These are phyloP conservation scores for Lenwebbia sp. DNA, from an alignment of 345 rosid species.

Conservation along the genomic window DNA sequence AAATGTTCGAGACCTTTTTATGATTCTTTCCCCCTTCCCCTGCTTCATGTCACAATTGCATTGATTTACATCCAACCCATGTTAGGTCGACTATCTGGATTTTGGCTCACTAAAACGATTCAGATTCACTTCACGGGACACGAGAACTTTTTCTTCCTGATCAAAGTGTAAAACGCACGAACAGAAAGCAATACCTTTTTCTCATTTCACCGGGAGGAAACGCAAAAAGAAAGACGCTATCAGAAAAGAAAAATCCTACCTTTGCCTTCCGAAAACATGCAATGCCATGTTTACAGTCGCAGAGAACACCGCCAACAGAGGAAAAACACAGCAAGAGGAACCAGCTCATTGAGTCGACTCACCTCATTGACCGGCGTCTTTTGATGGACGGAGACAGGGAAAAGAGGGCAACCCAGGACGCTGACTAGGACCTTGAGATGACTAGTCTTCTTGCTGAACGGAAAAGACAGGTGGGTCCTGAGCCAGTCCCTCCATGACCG, in stretches of 20 bases:
- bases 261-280: not conserved
- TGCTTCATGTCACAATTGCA: not conserved
- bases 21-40: not conserved
- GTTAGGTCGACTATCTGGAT: not conserved
- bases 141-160: not conserved
- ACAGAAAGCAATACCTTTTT: not conserved
- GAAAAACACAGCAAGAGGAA: not conserved
- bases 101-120: not conserved
- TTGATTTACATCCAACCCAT: not conserved
- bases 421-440: conserved; percentile 60
- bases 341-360: not conserved
- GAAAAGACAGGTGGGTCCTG: conserved; percentile 44
- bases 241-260: not conserved
- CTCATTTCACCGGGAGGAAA: not conserved
- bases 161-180: not conserved
- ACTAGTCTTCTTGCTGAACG: conserved; percentile 23
- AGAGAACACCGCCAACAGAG: not conserved
- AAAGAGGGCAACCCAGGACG: conserved; percentile 87
- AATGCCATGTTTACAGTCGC: not conserved
- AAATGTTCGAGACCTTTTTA: not conserved
- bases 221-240: not conserved
- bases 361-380: conserved; percentile 43
- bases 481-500: conserved; percentile 70
- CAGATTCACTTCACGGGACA: not conserved
- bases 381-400: conserved; percentile 50